Base-by-base conservation (phyloP, 2,329 filamentous ascomycete genomes). In the Rutstroemia sp. region DNA sequence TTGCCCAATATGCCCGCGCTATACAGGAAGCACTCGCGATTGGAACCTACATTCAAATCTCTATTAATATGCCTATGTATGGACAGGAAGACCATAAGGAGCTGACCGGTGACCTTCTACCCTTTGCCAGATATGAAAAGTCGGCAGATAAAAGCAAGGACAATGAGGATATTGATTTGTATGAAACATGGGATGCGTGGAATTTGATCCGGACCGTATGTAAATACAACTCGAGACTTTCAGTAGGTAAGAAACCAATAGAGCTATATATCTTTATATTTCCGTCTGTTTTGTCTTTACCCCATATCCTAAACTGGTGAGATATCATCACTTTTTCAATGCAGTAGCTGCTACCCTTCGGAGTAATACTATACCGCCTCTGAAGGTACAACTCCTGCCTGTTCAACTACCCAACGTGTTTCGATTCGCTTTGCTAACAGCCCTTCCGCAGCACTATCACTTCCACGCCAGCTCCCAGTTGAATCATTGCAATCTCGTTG, bases 141-240 rank as follows among this genome's bases (percentile, higher is more conserved):
- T 64, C 71, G 50, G 59, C 70, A 27, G 60, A 71, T 9, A 70
- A 76, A 41, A 65, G 62, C 5, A 62, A 71, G 37, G 65, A 66
- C 6, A 74, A 76, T 34, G 62, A 61, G 39, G 78, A 83, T 21
- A 74, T 86, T 59, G 87, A 92, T 66, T 71, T 88, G 0, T 94
- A 90, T 71, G 85, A 85, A 53, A 80, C 86, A 2, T 99, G 95
- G 95, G 92, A 97, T 72, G 86, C 88, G 1, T 99, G 94, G 94
- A 87, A 99, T 70, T 79, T 86, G 21, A 87, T 99, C 66, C 82
- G 94, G 53, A 86, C 85, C 53, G 77, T 90, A 57, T 96, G 91
- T 79, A 87, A 86, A 73, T 97, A 99, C 73, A 87, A 86, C 71
- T 74, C 80, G 56, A 83, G 90, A 70, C 78, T 99, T 39, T 87